Percentiles rank a stretch among this genome's conserved stretches.
These are phyloP conservation scores for Phaeosphaeria sp. DNA, from an alignment of 2,329 filamentous ascomycete species.

Conservation along the genomic window DNA sequence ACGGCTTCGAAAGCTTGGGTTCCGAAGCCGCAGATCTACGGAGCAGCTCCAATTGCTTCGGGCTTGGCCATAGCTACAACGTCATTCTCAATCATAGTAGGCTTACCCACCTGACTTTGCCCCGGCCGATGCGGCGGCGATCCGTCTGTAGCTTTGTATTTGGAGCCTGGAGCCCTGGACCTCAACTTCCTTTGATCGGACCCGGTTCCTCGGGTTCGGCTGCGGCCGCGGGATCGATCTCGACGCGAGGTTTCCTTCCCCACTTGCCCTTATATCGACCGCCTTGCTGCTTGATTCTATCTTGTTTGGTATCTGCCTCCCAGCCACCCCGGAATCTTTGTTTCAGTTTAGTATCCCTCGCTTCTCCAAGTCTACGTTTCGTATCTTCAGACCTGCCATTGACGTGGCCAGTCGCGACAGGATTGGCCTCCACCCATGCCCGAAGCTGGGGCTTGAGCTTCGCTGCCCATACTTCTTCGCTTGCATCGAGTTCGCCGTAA, in stretches of 20 bases:
- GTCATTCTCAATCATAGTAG: too few species aligned
- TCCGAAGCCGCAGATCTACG: too few species aligned
- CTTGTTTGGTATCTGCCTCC: constrained; percentile 33
- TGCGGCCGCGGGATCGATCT: background rate
- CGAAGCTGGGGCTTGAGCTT: constrained; percentile 28
- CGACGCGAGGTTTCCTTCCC: constrained; percentile 3
- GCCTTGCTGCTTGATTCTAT: constrained; percentile 39
- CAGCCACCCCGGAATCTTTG: constrained; percentile 41
- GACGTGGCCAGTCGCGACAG: constrained; percentile 17
- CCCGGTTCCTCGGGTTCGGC: background rate
- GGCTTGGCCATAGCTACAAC: too few species aligned
- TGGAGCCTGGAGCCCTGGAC: too few species aligned
- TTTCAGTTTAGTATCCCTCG: constrained; percentile 17
- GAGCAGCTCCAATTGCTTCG: too few species aligned
- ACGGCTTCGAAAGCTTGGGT: too few species aligned
- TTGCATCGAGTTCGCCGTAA: constrained; percentile 29
- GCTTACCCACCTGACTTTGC: too few species aligned
- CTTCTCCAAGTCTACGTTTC: constrained; percentile 16
- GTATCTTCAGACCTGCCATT: constrained; percentile 26
- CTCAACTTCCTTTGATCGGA: background rate
- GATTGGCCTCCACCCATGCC: constrained; percentile 32
- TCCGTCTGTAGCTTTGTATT: too few species aligned
- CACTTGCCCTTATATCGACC: constrained; percentile 36
- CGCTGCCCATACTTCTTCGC: constrained; percentile 31
- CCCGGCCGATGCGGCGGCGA: too few species aligned